These are phyloP conservation scores for Lichtheimia corymbifera DNA, from an alignment of 371 early-diverging fungal genomes.

Conservation along the genomic window DNA sequence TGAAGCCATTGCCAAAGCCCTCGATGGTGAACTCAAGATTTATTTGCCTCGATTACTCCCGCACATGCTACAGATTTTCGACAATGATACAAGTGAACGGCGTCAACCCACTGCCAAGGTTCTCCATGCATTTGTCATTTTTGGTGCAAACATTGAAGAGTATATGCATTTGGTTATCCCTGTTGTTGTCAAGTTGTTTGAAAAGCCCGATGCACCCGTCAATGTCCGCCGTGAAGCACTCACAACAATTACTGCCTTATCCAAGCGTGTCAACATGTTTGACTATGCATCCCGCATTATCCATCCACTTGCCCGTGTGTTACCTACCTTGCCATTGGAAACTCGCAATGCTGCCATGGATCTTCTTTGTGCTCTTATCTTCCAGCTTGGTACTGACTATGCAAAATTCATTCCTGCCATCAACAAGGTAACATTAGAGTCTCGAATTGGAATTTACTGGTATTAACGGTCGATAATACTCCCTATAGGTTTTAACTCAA, in stretches of 20 bases:
- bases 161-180: slow-evolving; percentile 93
- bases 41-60: slow-evolving; percentile 72
- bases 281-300: slow-evolving; percentile 92
- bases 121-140: slow-evolving; percentile 81
- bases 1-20: slow-evolving; percentile 83
- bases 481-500: slow-evolving; percentile 55
- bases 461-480: not conserved
- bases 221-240: slow-evolving; percentile 77
- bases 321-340: slow-evolving; percentile 60
- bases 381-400: slow-evolving; percentile 89
- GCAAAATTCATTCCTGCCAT: slow-evolving; percentile 89
- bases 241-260: slow-evolving; percentile 77
- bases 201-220: slow-evolving; percentile 67
- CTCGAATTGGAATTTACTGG: too few relatives aligned
- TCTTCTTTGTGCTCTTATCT: slow-evolving; percentile 78
- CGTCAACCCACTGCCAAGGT: slow-evolving; percentile 77
- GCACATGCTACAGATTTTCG: slow-evolving; percentile 76
- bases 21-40: slow-evolving; percentile 88
- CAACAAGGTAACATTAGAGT: slow-evolving; percentile 80
- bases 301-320: slow-evolving; percentile 84
- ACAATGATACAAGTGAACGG: slow-evolving; percentile 74
- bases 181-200: slow-evolving; percentile 81
- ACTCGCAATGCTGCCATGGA: slow-evolving; percentile 79
- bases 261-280: slow-evolving; percentile 80
- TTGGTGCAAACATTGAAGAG: slow-evolving; percentile 92